A percentile compares a stretch with the other conserved stretches of the same genome.
phyloP scores from a whole-genome alignment of 306 rosid species.

The Fagus sylvatica region DNA sequence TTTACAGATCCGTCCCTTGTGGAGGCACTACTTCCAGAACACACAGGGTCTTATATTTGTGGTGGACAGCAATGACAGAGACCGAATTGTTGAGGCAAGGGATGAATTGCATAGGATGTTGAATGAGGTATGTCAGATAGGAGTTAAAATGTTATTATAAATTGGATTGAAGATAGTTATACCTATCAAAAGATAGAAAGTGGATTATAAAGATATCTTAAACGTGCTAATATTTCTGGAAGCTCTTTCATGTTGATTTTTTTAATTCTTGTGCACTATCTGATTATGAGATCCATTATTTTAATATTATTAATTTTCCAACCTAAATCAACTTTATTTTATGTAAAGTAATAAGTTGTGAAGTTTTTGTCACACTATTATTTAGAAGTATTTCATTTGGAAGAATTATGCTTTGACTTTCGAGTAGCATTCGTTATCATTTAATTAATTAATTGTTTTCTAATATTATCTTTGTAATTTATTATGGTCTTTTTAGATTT shows the following conservation, averaged over 20 bases:
- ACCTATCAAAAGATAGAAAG: no score
- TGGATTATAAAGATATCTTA: not conserved
- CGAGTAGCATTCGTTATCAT: not conserved
- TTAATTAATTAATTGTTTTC: not conserved
- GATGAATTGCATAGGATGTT: slow-evolving; percentile 99
- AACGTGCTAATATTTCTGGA: not conserved
- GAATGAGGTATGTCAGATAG: slow-evolving; percentile 74
- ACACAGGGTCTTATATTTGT: slow-evolving; percentile 99
- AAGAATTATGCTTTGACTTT: not conserved
- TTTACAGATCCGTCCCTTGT: slow-evolving; percentile 96
- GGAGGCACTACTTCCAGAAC: slow-evolving; percentile 99
- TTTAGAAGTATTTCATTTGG: not conserved
- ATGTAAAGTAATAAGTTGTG: not conserved
- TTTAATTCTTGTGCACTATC: not conserved
- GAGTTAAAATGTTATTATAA: slow-evolving; percentile 7
- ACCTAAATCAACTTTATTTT: no score
- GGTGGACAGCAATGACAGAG: slow-evolving; percentile 99
- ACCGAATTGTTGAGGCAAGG: slow-evolving; percentile 99
- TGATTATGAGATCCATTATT: not conserved
- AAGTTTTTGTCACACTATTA: not conserved
- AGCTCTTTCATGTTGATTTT: not conserved
- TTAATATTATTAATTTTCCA: not conserved
- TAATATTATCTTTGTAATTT: not conserved
- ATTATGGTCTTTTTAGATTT: not conserved
- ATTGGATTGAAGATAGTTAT: not conserved